phyloP scores from a whole-genome alignment of 2,329 filamentous ascomycete species.

The Rosellinia necatrix region DNA sequence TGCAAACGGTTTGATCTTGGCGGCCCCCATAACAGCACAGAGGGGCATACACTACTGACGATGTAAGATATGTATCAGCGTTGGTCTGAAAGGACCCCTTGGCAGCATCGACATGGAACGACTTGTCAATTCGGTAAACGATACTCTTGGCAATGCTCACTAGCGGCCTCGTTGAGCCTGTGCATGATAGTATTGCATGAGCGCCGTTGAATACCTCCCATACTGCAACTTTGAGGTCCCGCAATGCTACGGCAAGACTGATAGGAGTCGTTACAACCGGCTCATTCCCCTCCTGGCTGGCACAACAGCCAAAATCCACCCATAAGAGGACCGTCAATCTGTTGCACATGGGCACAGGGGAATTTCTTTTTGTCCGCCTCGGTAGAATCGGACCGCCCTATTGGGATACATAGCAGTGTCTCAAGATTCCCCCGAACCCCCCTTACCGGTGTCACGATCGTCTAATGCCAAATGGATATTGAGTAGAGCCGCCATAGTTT shows the following conservation, averaged over 20 bases:
- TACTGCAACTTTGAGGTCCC: conserved; percentile 7
- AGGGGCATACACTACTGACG: conserved; percentile 1
- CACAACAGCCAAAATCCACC: conserved; percentile 14
- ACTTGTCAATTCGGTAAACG: not conserved
- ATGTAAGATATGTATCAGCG: conserved; percentile 7
- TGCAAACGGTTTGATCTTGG: conserved; percentile 16
- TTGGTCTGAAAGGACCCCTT: conserved; percentile 15
- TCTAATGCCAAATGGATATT: conserved; percentile 17
- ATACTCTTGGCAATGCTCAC: not conserved
- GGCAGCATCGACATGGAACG: not conserved
- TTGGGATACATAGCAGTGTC: conserved; percentile 29
- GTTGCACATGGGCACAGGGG: conserved; percentile 27
- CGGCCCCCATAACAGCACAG: not conserved
- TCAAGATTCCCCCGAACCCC: conserved; percentile 30
- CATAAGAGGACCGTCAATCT: conserved; percentile 11
- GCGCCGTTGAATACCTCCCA: not conserved
- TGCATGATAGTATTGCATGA: conserved; percentile 11
- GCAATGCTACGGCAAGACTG: conserved; percentile 21
- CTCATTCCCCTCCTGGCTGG: conserved; percentile 1
- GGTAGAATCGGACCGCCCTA: conserved; percentile 30
- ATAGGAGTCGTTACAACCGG: conserved; percentile 6
- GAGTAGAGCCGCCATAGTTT: conserved; percentile 18
- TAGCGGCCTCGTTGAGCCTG: not conserved
- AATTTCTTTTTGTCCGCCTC: conserved; percentile 24
- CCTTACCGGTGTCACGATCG: conserved; percentile 28